Base-by-base conservation (phyloP, 2,329 filamentous ascomycete genomes). In the Xylaria sp. region DNA sequence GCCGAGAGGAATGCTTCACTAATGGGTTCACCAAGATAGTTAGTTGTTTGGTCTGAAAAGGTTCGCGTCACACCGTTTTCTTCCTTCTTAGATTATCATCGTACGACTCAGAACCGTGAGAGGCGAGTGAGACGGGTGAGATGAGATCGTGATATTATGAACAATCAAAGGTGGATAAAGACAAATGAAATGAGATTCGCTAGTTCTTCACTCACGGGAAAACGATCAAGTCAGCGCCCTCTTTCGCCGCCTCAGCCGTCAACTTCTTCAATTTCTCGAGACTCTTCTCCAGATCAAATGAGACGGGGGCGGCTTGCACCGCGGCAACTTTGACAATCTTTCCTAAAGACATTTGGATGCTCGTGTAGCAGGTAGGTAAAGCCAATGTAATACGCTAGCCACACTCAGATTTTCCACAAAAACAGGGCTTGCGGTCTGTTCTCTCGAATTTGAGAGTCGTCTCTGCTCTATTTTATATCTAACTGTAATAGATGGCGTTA, bases 1-100 rank as follows among this genome's bases (percentile, higher is more conserved):
- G 78, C 78, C 9, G 78, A 78, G 23, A 79, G 66, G 60, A 79
- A 79, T 0, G 70, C 77, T 68, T 79, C 78, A 4, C 76, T 78
- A 52, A 19, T 5, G 23, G n/a, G 15, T 9, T 15, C n/a, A 9
- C 28, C 8, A 21, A 2, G 33, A 46, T 4, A 28, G 15, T 2
- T 14, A 31, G 42, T 63, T n/a, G n/a, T n/a, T 63, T 60, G 58
- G 17, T 5, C 3, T 2, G 28, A 15, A 19, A 14, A 40, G 21
- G 11, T 56, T 12, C 21, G 28, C 8, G 9, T 11, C 14, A n/a
- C 9, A 15, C 9, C 15, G 51, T 42, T 9, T n/a, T 3, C 35
- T 12, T 35, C 11, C 3, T 28, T 31, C 25, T 25, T 12, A 37
- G 8, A 8, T 15, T 3, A 31, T n/a, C 15, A 23, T 51, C 21